These are phyloP conservation scores for Exophiala mesophila DNA, from an alignment of 2,329 filamentous ascomycete genomes.

Conservation along the genomic window DNA sequence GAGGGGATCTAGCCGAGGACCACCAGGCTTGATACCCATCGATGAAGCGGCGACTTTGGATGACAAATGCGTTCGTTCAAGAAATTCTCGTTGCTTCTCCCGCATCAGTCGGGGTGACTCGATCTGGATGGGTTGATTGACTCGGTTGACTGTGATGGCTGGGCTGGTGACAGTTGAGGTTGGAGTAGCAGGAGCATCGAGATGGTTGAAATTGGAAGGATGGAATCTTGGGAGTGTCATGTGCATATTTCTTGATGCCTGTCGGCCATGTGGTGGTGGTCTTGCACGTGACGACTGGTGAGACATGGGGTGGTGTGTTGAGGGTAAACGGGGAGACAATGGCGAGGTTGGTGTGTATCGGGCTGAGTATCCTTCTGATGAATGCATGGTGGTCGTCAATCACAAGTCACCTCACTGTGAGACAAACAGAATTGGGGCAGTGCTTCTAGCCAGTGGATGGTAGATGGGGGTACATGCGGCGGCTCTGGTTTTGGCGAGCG, in stretches of 20 bases:
- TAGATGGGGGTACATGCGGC: slow-evolving; percentile 19
- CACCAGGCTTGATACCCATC: slow-evolving; percentile 35
- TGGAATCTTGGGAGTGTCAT: slow-evolving; percentile 44
- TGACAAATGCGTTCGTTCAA: slow-evolving; percentile 33
- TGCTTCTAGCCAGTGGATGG: background rate
- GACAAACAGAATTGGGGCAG: slow-evolving; percentile 1
- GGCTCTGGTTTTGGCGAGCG: slow-evolving; percentile 1
- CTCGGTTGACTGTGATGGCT: slow-evolving; percentile 25
- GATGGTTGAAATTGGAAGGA: slow-evolving; percentile 39
- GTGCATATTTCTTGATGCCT: slow-evolving; percentile 35
- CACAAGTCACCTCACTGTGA: slow-evolving; percentile 14
- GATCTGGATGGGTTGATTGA: slow-evolving; percentile 29
- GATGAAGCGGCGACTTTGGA: slow-evolving; percentile 29
- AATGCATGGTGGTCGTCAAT: background rate
- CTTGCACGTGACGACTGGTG: slow-evolving; percentile 34
- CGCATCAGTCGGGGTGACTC: slow-evolving; percentile 34
- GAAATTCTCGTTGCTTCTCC: slow-evolving; percentile 41
- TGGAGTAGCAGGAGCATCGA: slow-evolving; percentile 30
- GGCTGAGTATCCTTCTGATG: slow-evolving; percentile 14
- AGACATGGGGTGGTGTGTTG: slow-evolving; percentile 27
- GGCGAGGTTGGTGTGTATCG: slow-evolving; percentile 28
- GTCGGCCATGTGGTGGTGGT: slow-evolving; percentile 30
- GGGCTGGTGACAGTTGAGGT: slow-evolving; percentile 30
- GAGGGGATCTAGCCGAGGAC: slow-evolving; percentile 42
- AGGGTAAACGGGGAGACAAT: slow-evolving; percentile 22